Percentiles rank a stretch among this genome's conserved stretches.
Evolutionary conservation across 2,329 filamentous ascomycete species (phyloP).

Genomic region (Alternaria viburni): DNA sequence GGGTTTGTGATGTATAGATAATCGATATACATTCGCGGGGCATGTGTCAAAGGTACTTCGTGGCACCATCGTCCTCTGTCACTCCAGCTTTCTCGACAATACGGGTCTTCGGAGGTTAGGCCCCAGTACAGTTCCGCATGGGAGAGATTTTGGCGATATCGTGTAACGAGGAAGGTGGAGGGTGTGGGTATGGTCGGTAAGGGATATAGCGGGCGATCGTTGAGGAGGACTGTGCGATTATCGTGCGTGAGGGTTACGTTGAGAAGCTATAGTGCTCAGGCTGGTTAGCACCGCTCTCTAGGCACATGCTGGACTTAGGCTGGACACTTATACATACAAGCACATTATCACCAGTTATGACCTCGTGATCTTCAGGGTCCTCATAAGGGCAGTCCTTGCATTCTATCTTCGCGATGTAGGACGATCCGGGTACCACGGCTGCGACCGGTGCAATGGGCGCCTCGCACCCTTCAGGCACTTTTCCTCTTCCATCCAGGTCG

Average conservation of each 20-base stretch:
- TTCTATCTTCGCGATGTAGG: slow-evolving; percentile 39
- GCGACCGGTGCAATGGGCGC: slow-evolving; percentile 33
- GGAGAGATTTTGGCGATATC: slow-evolving; percentile 30
- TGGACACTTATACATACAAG: slow-evolving; percentile 26
- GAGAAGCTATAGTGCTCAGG: slow-evolving; percentile 28
- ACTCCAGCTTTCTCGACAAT: slow-evolving; percentile 9
- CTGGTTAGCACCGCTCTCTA: neutral
- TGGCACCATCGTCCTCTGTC: slow-evolving; percentile 27
- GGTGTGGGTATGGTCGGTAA: slow-evolving; percentile 33
- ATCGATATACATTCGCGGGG: slow-evolving; percentile 14
- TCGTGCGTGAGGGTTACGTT: slow-evolving; percentile 41
- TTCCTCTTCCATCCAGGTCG: slow-evolving; percentile 4
- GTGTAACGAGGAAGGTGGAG: slow-evolving; percentile 22
- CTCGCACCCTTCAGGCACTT: slow-evolving; percentile 23
- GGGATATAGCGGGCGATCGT: slow-evolving; percentile 35
- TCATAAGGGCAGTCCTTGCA: slow-evolving; percentile 37
- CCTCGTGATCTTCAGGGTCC: slow-evolving; percentile 3
- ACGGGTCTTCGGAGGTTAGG: slow-evolving; percentile 28
- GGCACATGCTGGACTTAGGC: neutral
- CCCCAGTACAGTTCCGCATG: slow-evolving; percentile 31
- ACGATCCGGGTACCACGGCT: slow-evolving; percentile 28
- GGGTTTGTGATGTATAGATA: slow-evolving; percentile 32
- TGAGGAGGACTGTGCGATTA: slow-evolving; percentile 35
- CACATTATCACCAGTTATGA: slow-evolving; percentile 27
- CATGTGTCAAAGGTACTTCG: slow-evolving; percentile 12